A percentile compares a stretch with the other conserved stretches of the same genome.
These are phyloP conservation scores for Yamadazyma endophytica DNA, from an alignment of 805 yeast species.

Conservation along the genomic window DNA sequence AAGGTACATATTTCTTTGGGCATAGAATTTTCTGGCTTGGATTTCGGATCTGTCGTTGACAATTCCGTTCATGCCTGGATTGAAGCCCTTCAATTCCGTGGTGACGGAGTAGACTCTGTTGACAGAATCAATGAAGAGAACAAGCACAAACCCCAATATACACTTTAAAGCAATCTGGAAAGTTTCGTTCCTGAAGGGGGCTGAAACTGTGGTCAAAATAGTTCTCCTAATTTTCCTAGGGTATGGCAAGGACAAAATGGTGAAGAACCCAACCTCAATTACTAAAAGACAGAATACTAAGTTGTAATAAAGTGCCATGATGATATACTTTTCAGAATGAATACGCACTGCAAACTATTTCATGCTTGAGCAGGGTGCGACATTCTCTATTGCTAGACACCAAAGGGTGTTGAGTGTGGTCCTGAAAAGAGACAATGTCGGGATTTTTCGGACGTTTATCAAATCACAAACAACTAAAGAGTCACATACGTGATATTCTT, in stretches of 20 bases:
- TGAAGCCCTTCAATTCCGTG: conserved; percentile 46
- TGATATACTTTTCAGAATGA: too few species aligned
- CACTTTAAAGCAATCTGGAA: conserved; percentile 78
- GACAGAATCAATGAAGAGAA: conserved; percentile 83
- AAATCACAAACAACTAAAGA: too few species aligned
- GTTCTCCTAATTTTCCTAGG: conserved; percentile 73
- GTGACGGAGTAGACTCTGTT: conserved; percentile 74
- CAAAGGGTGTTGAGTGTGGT: too few species aligned
- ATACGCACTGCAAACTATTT: too few species aligned
- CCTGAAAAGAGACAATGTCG: too few species aligned
- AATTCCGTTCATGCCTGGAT: conserved; percentile 17
- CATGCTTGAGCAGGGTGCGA: too few species aligned
- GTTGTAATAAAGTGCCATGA: conserved; percentile 42
- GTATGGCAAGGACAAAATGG: conserved; percentile 77
- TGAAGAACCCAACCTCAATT: conserved; percentile 73
- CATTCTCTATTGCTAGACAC: too few species aligned
- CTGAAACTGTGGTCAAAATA: conserved; percentile 55
- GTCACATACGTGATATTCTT: too few species aligned
- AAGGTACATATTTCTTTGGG: conserved; percentile 93
- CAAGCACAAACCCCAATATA: conserved; percentile 74
- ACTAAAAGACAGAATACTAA: conserved; percentile 72
- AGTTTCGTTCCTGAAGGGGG: conserved; percentile 67
- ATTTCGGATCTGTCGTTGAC: conserved; percentile 70
- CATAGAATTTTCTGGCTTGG: conserved; percentile 87
- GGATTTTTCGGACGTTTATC: too few species aligned